phyloP scores from a whole-genome alignment of 2,329 filamentous ascomycete genomes.

The Tolypocladium tundrense region DNA sequence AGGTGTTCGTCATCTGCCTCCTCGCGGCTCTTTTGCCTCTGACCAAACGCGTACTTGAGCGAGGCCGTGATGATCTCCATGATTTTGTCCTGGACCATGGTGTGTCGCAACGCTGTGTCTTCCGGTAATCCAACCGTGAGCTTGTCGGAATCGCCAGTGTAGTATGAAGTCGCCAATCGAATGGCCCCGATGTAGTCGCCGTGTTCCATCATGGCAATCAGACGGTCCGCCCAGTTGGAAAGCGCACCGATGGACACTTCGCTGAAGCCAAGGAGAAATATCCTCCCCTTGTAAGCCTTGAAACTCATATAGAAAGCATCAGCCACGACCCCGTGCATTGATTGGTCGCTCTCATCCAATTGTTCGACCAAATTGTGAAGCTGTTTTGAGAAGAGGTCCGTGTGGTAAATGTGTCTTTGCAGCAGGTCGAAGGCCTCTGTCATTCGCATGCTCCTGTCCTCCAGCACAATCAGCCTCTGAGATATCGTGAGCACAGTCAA shows the following conservation, averaged over 20 bases:
- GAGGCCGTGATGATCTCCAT: constrained; percentile 91
- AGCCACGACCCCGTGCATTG: constrained; percentile 91
- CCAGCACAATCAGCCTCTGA: constrained; percentile 82
- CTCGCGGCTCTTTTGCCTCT: constrained; percentile 41
- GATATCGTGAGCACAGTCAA: constrained; percentile 87
- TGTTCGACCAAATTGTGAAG: constrained; percentile 78
- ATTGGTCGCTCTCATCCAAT: constrained; percentile 73
- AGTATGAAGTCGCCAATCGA: constrained; percentile 82
- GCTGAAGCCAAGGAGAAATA: constrained; percentile 90
- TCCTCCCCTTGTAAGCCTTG: constrained; percentile 82
- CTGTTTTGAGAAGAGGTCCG: constrained; percentile 82
- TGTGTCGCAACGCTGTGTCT: constrained; percentile 63
- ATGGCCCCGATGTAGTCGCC: constrained; percentile 95
- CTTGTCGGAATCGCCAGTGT: constrained; percentile 83
- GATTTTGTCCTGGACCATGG: constrained; percentile 78
- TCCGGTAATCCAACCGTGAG: constrained; percentile 89
- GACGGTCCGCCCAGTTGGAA: constrained; percentile 93
- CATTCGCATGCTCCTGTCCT: constrained; percentile 79
- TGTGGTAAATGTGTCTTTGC: constrained; percentile 85
- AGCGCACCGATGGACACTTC: constrained; percentile 83
- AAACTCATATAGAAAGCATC: constrained; percentile 99
- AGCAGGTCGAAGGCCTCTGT: constrained; percentile 92
- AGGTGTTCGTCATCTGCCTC: constrained; percentile 48
- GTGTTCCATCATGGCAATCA: constrained; percentile 89
- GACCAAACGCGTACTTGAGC: constrained; percentile 75